Evolutionary conservation across 495 filamentous ascomycete genomes (phyloP), one percentile per base, ranked within the genome.

Genomic region (Xylaria palmicola): DNA sequence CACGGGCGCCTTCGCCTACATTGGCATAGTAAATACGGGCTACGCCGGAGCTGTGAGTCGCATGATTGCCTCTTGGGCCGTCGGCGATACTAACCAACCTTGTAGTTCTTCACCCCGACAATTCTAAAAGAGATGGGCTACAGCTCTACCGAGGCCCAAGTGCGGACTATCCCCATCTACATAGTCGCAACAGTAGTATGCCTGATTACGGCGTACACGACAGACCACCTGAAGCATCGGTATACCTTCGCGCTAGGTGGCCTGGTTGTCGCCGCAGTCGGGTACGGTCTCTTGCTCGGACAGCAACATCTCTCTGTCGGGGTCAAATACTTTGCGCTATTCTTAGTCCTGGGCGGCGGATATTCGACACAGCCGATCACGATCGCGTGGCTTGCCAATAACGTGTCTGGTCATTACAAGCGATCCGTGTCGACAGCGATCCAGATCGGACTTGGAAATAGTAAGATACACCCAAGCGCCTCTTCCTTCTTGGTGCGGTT

Each of bases 181-280:
- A 75, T 79, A 24, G 68, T 72, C 6, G 79, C 81, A 9, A 78
- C 78, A 52, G 59, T 79, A 29, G 63, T 73, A 39, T 80, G 79
- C 52, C 71, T 81, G 12, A 29, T 70, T 15, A 68, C 68, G 44
- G 74, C 75, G 2, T 71, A 69, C 22, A 26, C 74, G 15, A 75
- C 77, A 12, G 76, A 83, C 51, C 69, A 64, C 44, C 66, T 72
- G 26, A 67, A 75, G 50, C 63, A 72, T 51, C 69, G 79, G 17
- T 63, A 51, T 20, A 60, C 70, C 12, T 62, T 56, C 53, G 43
- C 36, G 20, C 82, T 83, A 41, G 73, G 85, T 55, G 86, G 86
- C 4, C 86, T 88, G 62, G 82, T 84, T 39, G 78, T 90, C n/a
- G 79, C 89, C 13, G 77, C 88, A 4, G 62, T 85, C 22, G 69